Percentiles rank a stretch among this genome's conserved stretches.
These are phyloP conservation scores for Mimosa bimucronata DNA, from an alignment of 306 rosid species.

Conservation along the genomic window DNA sequence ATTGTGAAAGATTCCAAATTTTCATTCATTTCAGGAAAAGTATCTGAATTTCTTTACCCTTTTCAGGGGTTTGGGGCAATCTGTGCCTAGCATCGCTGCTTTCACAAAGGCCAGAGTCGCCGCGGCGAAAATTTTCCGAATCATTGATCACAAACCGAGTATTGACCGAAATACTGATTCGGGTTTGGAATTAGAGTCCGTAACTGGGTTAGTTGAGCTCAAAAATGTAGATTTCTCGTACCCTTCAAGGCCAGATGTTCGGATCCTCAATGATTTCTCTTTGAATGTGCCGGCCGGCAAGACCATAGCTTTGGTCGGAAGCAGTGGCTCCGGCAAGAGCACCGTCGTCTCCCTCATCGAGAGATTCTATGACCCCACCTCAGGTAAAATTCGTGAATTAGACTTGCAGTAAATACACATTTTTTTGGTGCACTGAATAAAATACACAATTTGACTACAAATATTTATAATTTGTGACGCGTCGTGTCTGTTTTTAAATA, in stretches of 20 bases:
- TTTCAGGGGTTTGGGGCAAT: conserved; percentile 75
- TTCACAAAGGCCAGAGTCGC: conserved; percentile 89
- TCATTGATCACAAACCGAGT: conserved; percentile 78
- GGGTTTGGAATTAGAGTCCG: conserved; percentile 69
- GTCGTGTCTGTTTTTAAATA: not conserved
- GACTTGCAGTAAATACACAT: not conserved
- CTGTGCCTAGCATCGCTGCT: conserved; percentile 85
- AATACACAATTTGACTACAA: not conserved
- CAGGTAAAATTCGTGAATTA: conserved; percentile 52
- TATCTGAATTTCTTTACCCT: not conserved
- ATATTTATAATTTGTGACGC: not conserved
- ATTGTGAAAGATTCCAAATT: conserved; percentile 1
- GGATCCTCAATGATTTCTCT: conserved; percentile 61
- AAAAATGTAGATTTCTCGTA: conserved; percentile 77
- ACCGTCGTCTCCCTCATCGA: conserved; percentile 89
- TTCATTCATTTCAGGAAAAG: conserved; percentile 10
- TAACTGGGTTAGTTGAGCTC: conserved; percentile 81
- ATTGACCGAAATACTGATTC: conserved; percentile 66
- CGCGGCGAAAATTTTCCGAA: conserved; percentile 72
- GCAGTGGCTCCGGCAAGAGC: conserved; percentile 96
- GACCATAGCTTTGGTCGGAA: conserved; percentile 90
- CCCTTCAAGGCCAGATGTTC: conserved; percentile 85
- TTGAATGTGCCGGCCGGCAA: conserved; percentile 81
- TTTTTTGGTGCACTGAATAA: too few relatives aligned
- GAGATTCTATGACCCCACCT: conserved; percentile 84